Evolutionary conservation across 2,329 filamentous ascomycete genomes (phyloP), one percentile per base, ranked within the genome.

Genomic region (Emergomyces africanus): DNA sequence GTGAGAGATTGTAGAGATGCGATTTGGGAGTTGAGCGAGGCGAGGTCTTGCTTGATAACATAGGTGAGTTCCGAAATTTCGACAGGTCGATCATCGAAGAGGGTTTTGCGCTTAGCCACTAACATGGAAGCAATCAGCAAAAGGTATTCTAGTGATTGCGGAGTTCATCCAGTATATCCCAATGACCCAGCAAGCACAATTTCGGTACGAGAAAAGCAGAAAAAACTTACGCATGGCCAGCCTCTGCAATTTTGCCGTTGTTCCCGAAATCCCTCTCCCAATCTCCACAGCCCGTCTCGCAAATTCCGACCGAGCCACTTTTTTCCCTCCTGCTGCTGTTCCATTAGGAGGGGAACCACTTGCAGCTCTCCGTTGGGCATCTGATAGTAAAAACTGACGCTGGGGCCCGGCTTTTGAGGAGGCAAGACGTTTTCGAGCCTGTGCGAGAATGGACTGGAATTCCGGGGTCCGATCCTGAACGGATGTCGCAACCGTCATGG

Each of bases 21-120:
- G 66, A 97, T 97, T 70, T 95, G 88, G 65, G 90, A 85, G 74
- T 96, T 97, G 60, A 89, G 74, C 4, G 81, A 84, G 1, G 90
- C 89, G 57, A 97, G 83, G 69, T 97, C 92, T 78, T 97, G 92
- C 77, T 97, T 97, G 79, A 97, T 96, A 70, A 97, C 88, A 69
- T 91, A 96, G 8, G 91, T 96, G 72, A 96, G 83, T 74, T 97
- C 90, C 72, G 94, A 94, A 72, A 97, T 96, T 75, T 99, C 94
- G 59, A 96, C 89, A 0, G 94, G 90, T 71, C 89, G 84, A 77
- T 99, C 94, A 73, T 99, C 94, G 72, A 99, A 99, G 49, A 99
- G 84, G 10, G 94, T 96, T 75, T 96, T 95, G 69, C 92, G 85
- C 74, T 90, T 92, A n/a, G 94, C 94, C 70, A 99, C 85, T 88